phyloP scores from a whole-genome alignment of 164 flowering plant species.

The Warburgia ugandensis region DNA sequence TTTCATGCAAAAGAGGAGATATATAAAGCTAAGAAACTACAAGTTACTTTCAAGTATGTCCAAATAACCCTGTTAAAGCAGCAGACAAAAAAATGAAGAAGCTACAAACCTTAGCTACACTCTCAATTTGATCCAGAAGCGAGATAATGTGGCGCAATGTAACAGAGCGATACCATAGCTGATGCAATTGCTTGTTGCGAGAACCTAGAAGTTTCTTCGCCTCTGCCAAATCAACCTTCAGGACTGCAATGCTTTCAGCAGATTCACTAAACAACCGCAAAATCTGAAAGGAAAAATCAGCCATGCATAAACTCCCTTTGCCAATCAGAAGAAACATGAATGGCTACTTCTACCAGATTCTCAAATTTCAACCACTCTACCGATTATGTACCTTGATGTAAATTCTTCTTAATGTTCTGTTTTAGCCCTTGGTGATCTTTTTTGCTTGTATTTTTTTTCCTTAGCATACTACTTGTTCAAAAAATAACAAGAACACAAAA shows the following conservation, averaged over 20 bases:
- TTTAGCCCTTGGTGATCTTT: no score
- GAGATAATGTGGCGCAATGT: slow-evolving; percentile 93
- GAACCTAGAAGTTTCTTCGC: slow-evolving; percentile 83
- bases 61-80: neutral
- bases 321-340: neutral
- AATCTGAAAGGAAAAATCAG: slow-evolving; percentile 39
- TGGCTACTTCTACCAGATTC: neutral
- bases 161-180: slow-evolving; percentile 93
- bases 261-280: slow-evolving; percentile 94
- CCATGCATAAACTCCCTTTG: neutral
- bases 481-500: no score
- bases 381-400: no score
- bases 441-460: no score
- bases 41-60: no score
- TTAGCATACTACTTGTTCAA: no score
- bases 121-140: slow-evolving; percentile 89
- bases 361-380: no score
- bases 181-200: slow-evolving; percentile 92
- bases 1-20: no score
- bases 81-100: neutral
- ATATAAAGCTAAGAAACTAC: no score
- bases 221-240: slow-evolving; percentile 88
- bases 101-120: slow-evolving; percentile 73
- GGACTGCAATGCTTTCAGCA: slow-evolving; percentile 55
- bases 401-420: no score